These are phyloP conservation scores for Entomortierella beljakovae DNA, from an alignment of 192 early-diverging fungal species.

Conservation along the genomic window DNA sequence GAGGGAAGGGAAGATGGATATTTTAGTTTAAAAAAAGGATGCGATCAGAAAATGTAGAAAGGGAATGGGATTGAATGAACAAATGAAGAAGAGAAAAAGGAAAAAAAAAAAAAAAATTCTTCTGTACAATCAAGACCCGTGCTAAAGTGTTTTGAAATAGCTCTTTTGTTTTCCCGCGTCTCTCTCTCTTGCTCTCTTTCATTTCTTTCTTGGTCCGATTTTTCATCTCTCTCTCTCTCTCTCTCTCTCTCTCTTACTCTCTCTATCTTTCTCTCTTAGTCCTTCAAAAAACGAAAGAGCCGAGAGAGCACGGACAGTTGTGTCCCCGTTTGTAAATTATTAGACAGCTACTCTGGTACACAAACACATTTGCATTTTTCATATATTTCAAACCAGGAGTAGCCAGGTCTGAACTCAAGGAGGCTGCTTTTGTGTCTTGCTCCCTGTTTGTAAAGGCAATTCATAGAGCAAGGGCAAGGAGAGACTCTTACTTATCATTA, in stretches of 20 bases:
- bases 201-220: conserved; percentile 2
- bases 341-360: background rate
- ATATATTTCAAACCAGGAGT: too few species aligned
- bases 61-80: conserved; percentile 11
- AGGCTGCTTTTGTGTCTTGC: too few species aligned
- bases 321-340: too few species aligned
- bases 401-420: too few species aligned
- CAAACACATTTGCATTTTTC: background rate
- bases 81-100: conserved; percentile 25
- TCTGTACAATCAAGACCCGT: background rate
- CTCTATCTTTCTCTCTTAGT: background rate
- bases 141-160: background rate
- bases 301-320: too few species aligned
- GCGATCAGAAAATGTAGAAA: too few species aligned
- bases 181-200: background rate
- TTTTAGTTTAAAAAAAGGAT: background rate
- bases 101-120: conserved; percentile 5
- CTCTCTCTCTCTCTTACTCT: conserved; percentile 4
- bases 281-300: background rate
- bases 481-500: too few species aligned
- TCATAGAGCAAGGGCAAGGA: too few species aligned
- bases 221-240: background rate
- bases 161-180: background rate
- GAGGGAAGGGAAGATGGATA: background rate
- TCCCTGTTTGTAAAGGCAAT: too few species aligned